Evolutionary conservation across 2,329 filamentous ascomycete species (phyloP).

Genomic region (Sporothrix humicola): DNA sequence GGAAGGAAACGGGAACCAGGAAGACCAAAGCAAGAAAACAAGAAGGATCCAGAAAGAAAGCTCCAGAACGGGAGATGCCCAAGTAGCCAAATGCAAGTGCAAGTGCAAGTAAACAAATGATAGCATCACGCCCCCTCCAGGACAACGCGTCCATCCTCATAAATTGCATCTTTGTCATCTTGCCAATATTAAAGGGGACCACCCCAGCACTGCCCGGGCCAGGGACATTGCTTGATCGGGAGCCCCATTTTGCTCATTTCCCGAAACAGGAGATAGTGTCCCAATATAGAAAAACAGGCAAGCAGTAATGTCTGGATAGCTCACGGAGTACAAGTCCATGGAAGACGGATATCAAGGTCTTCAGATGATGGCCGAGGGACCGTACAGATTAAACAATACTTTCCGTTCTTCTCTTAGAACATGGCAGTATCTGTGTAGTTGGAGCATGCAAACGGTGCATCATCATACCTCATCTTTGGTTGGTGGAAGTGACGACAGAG

Average conservation of each 20-base stretch:
- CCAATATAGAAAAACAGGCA: background rate
- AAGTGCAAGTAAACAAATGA: background rate
- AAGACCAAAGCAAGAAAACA: too few species aligned
- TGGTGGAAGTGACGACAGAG: too few species aligned
- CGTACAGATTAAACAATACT: too few species aligned
- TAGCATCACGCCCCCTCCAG: background rate
- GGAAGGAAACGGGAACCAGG: too few species aligned
- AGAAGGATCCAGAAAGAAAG: too few species aligned
- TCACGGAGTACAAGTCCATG: background rate
- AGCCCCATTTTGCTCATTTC: background rate
- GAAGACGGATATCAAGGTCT: background rate
- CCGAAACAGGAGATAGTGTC: background rate
- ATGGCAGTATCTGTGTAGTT: too few species aligned
- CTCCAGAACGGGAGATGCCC: background rate
- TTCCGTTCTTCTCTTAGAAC: too few species aligned
- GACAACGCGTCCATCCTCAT: conserved; percentile 3
- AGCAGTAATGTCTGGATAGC: too few species aligned
- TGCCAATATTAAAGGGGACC: background rate
- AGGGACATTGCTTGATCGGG: background rate
- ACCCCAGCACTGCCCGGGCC: background rate
- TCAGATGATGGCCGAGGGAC: background rate
- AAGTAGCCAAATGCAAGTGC: background rate
- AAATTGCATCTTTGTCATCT: background rate
- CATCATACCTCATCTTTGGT: background rate
- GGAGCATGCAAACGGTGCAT: too few species aligned